A percentile compares a stretch with the other conserved stretches of the same genome.
Conservation (phyloP, 768 basidiomycete genomes). For the Kwoniella sp. region DNA sequence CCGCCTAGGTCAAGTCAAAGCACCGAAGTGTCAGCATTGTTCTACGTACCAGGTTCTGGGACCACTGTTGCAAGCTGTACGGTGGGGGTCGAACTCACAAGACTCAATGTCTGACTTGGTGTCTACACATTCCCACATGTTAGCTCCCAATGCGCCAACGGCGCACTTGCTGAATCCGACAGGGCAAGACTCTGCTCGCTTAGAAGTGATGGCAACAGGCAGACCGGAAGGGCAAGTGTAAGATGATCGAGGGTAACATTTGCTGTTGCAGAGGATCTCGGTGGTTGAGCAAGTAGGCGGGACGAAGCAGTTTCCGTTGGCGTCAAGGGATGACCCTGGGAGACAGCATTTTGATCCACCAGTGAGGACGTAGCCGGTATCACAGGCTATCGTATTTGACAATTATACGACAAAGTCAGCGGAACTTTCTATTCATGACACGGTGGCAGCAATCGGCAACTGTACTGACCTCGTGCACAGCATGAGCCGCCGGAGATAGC, state of each 20-base stretch:
- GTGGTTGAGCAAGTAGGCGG: slow-evolving; percentile 19
- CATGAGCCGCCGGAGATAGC: slow-evolving; percentile 20
- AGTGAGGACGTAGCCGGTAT: slow-evolving; percentile 25
- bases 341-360: slow-evolving; percentile 12
- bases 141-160: slow-evolving; percentile 6
- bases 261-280: slow-evolving; percentile 26
- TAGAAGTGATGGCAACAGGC: slow-evolving; percentile 6
- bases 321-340: slow-evolving; percentile 8
- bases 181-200: slow-evolving; percentile 15
- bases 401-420: too few relatives aligned
- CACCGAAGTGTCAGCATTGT: not conserved
- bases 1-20: slow-evolving; percentile 29
- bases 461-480: slow-evolving; percentile 33
- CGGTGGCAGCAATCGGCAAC: too few relatives aligned
- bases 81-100: too few relatives aligned
- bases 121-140: slow-evolving; percentile 44
- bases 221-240: slow-evolving; percentile 33
- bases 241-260: slow-evolving; percentile 19
- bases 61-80: too few relatives aligned
- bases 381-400: slow-evolving; percentile 11
- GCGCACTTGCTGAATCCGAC: slow-evolving; percentile 15
- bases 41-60: not conserved
- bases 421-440: too few relatives aligned
- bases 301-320: slow-evolving; percentile 18
- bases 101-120: slow-evolving; percentile 36